Percentiles rank a stretch among this genome's conserved stretches.
Conservation (phyloP, 176 grass and related monocot species). For the Oryza rufipogon region DNA sequence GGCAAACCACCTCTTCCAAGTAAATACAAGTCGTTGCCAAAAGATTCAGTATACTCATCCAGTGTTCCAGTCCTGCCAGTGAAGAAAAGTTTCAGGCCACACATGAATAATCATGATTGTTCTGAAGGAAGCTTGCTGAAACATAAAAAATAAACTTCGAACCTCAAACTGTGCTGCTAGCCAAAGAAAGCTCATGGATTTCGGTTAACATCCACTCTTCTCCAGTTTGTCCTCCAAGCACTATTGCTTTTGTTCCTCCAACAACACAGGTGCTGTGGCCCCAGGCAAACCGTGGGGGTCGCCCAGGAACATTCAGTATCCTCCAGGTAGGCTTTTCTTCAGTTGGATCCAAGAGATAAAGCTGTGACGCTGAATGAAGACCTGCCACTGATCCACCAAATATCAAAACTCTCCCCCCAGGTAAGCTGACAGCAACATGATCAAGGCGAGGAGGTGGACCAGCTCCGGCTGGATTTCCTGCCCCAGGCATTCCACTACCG, state of each 20-base stretch:
- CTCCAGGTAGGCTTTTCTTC: constrained; percentile 96
- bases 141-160: constrained; percentile 8
- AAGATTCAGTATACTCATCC: constrained; percentile 17
- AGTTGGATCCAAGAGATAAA: constrained; percentile 88
- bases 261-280: constrained; percentile 92
- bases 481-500: constrained; percentile 87
- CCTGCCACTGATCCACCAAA: constrained; percentile 93
- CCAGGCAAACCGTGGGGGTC: constrained; percentile 79
- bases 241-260: constrained; percentile 83
- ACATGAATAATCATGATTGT: neutral
- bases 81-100: constrained; percentile 33
- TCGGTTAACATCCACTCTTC: constrained; percentile 97
- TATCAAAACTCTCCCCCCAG: constrained; percentile 78
- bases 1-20: constrained; percentile 24
- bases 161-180: constrained; percentile 52
- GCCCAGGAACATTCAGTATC: constrained; percentile 81
- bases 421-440: constrained; percentile 86
- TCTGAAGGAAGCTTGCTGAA: constrained; percentile 4
- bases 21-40: constrained; percentile 27
- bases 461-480: constrained; percentile 79
- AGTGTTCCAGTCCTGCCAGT: neutral
- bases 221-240: constrained; percentile 90
- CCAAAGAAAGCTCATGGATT: constrained; percentile 83
- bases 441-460: constrained; percentile 91
- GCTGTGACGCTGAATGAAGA: constrained; percentile 84